phyloP scores from a whole-genome alignment of 305 asterid species.

The Solanum hybrid region DNA sequence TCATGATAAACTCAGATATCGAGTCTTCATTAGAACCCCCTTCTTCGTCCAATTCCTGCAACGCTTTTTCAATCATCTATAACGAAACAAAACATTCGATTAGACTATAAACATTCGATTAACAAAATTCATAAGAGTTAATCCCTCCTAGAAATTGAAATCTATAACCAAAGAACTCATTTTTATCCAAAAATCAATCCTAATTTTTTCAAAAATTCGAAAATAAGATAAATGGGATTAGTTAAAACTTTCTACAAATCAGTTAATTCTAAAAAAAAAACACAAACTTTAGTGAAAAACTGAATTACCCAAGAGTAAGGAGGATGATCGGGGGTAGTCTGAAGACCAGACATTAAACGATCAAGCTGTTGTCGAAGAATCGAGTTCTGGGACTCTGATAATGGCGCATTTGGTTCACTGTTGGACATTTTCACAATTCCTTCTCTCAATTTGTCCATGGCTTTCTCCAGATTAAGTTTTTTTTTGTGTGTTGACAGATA shows the following conservation, averaged over 20 bases:
- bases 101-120: no score
- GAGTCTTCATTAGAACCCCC: slow-evolving; percentile 38
- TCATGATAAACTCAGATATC: slow-evolving; percentile 30
- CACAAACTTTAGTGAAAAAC: no score
- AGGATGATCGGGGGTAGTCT: no score
- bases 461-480: not conserved
- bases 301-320: no score
- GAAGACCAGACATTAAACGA: slow-evolving; percentile 16
- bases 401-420: slow-evolving; percentile 8
- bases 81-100: not conserved
- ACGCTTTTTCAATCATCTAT: slow-evolving; percentile 52
- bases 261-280: no score
- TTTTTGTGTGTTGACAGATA: not conserved
- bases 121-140: no score
- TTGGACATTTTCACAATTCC: slow-evolving; percentile 23
- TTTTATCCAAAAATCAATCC: not conserved
- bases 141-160: no score
- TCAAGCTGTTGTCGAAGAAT: slow-evolving; percentile 25
- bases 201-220: not conserved
- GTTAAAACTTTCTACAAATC: not conserved
- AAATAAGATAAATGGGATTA: not conserved
- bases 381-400: slow-evolving; percentile 12
- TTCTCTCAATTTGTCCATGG: slow-evolving; percentile 20
- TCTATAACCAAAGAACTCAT: no score
- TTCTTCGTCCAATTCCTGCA: slow-evolving; percentile 27